phyloP scores from a whole-genome alignment of 768 basidiomycete genomes.

The Termitomyces sp. region DNA sequence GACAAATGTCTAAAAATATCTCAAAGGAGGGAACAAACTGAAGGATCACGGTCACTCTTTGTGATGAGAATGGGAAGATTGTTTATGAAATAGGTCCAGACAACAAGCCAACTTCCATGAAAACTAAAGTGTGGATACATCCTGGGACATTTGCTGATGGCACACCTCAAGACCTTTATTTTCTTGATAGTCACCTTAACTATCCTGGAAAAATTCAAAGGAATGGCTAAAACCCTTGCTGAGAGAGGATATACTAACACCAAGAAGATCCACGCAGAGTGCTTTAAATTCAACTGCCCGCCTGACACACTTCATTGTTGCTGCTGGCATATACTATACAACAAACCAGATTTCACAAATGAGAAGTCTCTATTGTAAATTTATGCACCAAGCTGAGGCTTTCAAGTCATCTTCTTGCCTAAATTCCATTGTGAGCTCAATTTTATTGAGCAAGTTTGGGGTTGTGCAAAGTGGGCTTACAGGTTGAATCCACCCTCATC shows the following conservation, averaged over 20 bases:
- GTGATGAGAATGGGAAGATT: slow-evolving; percentile 17
- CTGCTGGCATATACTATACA: slow-evolving; percentile 19
- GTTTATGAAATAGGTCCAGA: slow-evolving; percentile 20
- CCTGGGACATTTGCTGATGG: slow-evolving; percentile 23
- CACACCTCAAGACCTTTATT: slow-evolving; percentile 27
- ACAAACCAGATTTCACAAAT: slow-evolving; percentile 30
- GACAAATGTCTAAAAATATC: slow-evolving; percentile 23
- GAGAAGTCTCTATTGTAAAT: slow-evolving; percentile 11
- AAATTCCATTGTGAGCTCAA: neutral
- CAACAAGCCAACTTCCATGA: slow-evolving; percentile 13
- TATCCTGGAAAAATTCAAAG: slow-evolving; percentile 32
- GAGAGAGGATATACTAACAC: slow-evolving; percentile 23
- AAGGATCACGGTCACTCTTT: neutral
- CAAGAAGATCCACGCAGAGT: slow-evolving; percentile 23
- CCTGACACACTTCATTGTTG: slow-evolving; percentile 17
- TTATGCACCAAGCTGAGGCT: no score
- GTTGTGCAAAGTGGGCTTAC: slow-evolving; percentile 26
- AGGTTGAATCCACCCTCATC: slow-evolving; percentile 15
- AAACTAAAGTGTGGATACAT: slow-evolving; percentile 29
- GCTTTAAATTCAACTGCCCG: slow-evolving; percentile 22
- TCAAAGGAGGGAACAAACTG: slow-evolving; percentile 7
- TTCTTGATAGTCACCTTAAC: slow-evolving; percentile 19
- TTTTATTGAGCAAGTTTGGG: slow-evolving; percentile 29
- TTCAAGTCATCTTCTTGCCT: neutral
- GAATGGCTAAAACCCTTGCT: slow-evolving; percentile 31